Evolutionary conservation across 345 rosid species (phyloP).

Genomic region (Draba incana): DNA sequence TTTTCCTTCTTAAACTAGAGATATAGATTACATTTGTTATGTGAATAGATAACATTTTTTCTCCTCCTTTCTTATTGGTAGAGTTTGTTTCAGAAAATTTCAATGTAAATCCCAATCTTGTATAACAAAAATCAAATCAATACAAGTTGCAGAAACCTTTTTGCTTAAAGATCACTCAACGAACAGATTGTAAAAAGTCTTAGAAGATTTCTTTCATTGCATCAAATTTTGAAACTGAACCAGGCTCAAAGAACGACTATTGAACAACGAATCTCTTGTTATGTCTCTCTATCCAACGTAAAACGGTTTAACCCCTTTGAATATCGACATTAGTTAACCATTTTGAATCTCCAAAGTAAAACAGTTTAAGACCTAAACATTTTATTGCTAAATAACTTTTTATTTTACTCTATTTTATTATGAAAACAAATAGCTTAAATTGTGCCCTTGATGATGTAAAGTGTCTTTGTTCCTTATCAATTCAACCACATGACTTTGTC

Average conservation of each 20-base stretch:
- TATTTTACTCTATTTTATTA: neutral
- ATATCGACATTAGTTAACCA: too few relatives aligned
- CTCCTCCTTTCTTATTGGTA: neutral
- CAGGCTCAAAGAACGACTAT: conserved; percentile 35
- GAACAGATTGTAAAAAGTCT: conserved; percentile 10
- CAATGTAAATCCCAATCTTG: conserved; percentile 2
- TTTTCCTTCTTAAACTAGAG: neutral
- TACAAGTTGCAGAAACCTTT: neutral
- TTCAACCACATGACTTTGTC: conserved; percentile 23
- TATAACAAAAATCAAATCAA: conserved; percentile 6
- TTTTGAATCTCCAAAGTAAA: too few relatives aligned
- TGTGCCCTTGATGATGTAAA: conserved; percentile 25
- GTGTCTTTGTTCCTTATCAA: conserved; percentile 23
- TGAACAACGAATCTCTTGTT: neutral
- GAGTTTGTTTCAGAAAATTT: conserved; percentile 1
- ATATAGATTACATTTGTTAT: neutral
- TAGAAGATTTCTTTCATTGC: neutral
- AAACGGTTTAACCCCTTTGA: conserved; percentile 7
- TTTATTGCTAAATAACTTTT: too few relatives aligned
- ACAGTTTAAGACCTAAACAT: too few relatives aligned
- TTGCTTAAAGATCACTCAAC: conserved; percentile 1
- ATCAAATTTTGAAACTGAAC: conserved; percentile 11
- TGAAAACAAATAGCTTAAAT: neutral
- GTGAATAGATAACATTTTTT: conserved; percentile 18
- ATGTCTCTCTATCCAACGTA: conserved; percentile 28